Evolutionary conservation across 441 rosid genomes (phyloP), one percentile per base, ranked within the genome.

Genomic region (Gossypium davidsonii): DNA sequence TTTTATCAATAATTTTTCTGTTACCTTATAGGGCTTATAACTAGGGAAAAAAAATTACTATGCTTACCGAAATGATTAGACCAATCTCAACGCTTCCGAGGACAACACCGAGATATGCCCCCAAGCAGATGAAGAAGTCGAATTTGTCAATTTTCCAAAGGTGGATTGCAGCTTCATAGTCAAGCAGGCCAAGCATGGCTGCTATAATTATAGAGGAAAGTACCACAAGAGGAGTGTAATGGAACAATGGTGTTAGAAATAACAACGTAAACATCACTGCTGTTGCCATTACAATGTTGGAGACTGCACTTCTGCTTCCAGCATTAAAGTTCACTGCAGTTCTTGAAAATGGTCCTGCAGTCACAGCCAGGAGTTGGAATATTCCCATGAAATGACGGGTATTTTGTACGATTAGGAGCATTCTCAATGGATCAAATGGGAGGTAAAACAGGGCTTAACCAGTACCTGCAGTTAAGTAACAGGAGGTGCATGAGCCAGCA

Each of bases 401-500:
- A 31, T 61, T 61, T 59, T 14, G 20, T 59, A 12, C 15, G 14
- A 62, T 1, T 61, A 3, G 26, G n/a, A 61, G 21, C 67, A 62
- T 34, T 61, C 15, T 62, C 26, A 17, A 37, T 62, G n/a, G 49
- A 7, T 62, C 63, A 25, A 58, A 58, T 7, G 11, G 25, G 15
- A 2, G 42, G 4, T 25, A 11, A 28, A 53, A 12, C 1, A 52
- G 51, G 31, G 28, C 49, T 3, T n/a, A 28, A 37, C 7, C 2
- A 4, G 26, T 72, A 86, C 90, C 90, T 46, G 87, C 72, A 49
- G 87, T 84, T 63, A 87, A 52, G 83, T 85, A 85, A 76, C 89
- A 87, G 66, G 91, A 87, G 58, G 89, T 81, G 79, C 85, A 85
- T 14, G 91, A 87, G 56, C 89, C 91, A 8, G 75, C 85, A 7